phyloP scores from a whole-genome alignment of 441 rosid species.

The Jatropha multifida region DNA sequence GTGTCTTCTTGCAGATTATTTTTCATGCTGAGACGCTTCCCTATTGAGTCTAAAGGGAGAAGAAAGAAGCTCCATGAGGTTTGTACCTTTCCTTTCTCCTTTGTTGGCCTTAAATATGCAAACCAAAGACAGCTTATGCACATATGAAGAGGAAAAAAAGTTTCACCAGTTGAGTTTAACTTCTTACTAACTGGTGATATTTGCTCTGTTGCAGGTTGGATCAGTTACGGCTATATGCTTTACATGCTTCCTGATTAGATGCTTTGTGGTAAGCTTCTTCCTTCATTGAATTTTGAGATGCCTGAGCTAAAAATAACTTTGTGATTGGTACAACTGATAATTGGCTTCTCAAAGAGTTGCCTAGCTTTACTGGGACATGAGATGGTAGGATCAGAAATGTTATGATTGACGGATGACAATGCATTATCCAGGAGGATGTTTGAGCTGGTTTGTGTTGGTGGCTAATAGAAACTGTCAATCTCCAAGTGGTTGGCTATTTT shows the following conservation, averaged over 20 bases:
- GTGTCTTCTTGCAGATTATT: constrained; percentile 55
- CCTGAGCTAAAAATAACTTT: neutral
- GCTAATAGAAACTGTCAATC: neutral
- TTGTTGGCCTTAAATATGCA: constrained; percentile 1
- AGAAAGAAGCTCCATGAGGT: constrained; percentile 98
- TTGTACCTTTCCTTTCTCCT: constrained; percentile 17
- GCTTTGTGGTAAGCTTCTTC: constrained; percentile 65
- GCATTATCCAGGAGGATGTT: neutral
- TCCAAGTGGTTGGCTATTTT: neutral
- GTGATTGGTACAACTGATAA: neutral
- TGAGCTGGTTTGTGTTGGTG: neutral
- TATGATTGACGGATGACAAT: neutral
- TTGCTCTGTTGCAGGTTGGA: constrained; percentile 64
- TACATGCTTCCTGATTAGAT: constrained; percentile 91
- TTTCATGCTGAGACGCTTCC: constrained; percentile 91
- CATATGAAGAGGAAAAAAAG: neutral
- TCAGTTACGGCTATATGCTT: constrained; percentile 94
- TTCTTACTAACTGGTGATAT: constrained; percentile 5
- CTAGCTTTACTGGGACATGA: neutral
- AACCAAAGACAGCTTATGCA: neutral
- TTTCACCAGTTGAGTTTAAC: neutral
- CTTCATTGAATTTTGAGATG: neutral
- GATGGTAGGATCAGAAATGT: neutral
- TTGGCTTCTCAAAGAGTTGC: neutral
- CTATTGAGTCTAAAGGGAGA: constrained; percentile 96